These are phyloP conservation scores for Paramecium pentaurelia DNA, from an alignment of 73 alveolate species.

Conservation along the genomic window DNA sequence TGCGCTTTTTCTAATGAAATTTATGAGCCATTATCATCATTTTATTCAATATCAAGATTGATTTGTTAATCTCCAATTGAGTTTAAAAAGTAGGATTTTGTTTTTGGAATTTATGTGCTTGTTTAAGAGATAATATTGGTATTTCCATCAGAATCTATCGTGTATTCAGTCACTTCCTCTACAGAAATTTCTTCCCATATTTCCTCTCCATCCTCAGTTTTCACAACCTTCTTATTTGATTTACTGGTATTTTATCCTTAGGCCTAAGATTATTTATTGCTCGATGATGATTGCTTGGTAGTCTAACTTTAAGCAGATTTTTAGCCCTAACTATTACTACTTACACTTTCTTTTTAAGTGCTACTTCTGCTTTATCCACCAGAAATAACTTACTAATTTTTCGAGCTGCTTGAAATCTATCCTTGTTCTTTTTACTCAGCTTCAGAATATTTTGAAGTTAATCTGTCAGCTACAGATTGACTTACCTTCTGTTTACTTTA, in stretches of 20 bases:
- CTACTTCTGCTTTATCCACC: not conserved
- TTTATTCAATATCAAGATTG: not conserved
- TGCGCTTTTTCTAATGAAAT: not conserved
- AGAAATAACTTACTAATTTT: not conserved
- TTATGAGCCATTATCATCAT: not conserved
- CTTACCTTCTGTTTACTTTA: not conserved
- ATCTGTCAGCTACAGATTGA: not conserved
- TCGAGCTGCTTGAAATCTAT: not conserved
- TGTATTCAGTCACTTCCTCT: not conserved
- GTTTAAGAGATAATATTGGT: not conserved
- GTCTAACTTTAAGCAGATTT: not conserved
- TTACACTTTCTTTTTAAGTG: not conserved
- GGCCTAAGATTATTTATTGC: not conserved
- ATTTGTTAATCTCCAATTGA: not conserved
- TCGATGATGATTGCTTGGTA: not conserved
- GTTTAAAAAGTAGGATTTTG: not conserved
- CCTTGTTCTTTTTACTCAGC: not conserved
- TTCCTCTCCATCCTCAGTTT: not conserved
- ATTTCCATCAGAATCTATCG: not conserved
- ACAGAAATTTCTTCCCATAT: not conserved
- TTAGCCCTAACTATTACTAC: not conserved
- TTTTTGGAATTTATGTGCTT: not conserved
- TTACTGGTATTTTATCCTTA: not conserved
- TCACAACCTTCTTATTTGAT: not conserved
- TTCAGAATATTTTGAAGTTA: not conserved